Evolutionary conservation across 2,329 filamentous ascomycete genomes (phyloP).

Genomic region (Cucurbitaria berberidis): DNA sequence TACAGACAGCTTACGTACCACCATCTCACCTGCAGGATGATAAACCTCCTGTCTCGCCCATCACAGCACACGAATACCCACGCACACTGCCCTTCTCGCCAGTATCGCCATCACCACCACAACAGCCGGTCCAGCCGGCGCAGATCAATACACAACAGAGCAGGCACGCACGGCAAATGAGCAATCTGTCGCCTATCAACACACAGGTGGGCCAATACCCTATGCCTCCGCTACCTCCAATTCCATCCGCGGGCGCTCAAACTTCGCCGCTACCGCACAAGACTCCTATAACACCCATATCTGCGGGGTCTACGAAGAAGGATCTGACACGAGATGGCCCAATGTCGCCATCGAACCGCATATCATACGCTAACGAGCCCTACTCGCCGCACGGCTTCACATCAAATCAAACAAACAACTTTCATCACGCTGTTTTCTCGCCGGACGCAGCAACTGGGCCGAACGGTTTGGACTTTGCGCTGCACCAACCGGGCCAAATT

Average conservation of each 20-base stretch:
- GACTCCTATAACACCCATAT: conserved; percentile 39
- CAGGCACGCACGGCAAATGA: conserved; percentile 41
- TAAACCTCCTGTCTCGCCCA: conserved; percentile 32
- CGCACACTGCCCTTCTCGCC: conserved; percentile 29
- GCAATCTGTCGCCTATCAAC: conserved; percentile 41
- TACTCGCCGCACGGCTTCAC: conserved; percentile 44
- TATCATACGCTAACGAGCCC: conserved; percentile 30
- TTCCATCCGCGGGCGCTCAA: conserved; percentile 29
- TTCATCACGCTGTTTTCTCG: conserved; percentile 44
- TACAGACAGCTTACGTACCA: conserved; percentile 24
- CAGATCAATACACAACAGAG: conserved; percentile 26
- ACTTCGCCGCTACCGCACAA: conserved; percentile 34
- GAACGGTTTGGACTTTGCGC: conserved; percentile 44
- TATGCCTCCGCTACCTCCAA: conserved; percentile 37
- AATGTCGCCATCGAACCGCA: conserved; percentile 14
- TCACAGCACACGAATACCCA: conserved; percentile 28
- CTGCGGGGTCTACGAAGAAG: conserved; percentile 19
- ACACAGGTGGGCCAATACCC: conserved; percentile 29
- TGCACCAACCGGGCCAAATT: conserved; percentile 51
- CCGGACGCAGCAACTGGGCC: conserved; percentile 47
- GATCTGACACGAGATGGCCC: conserved; percentile 4
- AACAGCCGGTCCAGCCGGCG: conserved; percentile 18
- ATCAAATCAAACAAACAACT: conserved; percentile 25
- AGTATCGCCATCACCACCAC: conserved; percentile 30
- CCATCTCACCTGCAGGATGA: conserved; percentile 33